Percentiles rank a stretch among this genome's conserved stretches.
Conservation (phyloP, 2,329 filamentous ascomycete genomes). For the Cryphonectria radicalis region DNA sequence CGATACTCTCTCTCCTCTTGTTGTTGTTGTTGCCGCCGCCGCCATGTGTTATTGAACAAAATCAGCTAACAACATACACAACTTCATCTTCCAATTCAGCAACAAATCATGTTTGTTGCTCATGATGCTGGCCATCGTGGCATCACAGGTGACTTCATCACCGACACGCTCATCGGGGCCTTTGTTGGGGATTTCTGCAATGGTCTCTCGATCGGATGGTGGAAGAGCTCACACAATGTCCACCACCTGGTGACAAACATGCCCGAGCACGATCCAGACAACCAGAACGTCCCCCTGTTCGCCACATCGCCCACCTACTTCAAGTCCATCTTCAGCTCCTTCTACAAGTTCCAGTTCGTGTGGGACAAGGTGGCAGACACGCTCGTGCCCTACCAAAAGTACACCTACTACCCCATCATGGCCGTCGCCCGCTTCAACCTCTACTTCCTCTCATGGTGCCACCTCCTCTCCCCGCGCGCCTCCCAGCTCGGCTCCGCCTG, state of each 20-base stretch:
- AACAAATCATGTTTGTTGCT: conserved; percentile 71
- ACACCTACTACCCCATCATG: conserved; percentile 72
- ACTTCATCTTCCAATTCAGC: conserved; percentile 42
- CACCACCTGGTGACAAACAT: conserved; percentile 70
- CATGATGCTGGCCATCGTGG: conserved; percentile 68
- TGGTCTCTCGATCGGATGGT: conserved; percentile 69
- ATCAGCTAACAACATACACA: conserved; percentile 28
- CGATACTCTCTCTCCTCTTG: not conserved
- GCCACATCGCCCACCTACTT: conserved; percentile 70
- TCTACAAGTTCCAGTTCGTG: conserved; percentile 67
- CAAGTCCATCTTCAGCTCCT: conserved; percentile 64
- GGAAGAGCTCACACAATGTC: conserved; percentile 72
- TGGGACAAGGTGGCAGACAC: conserved; percentile 66
- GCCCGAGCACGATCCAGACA: conserved; percentile 63
- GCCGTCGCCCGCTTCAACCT: conserved; percentile 73
- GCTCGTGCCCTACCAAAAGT: conserved; percentile 64
- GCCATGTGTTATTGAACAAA: not conserved
- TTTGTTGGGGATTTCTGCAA: conserved; percentile 69
- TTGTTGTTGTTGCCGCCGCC: too few relatives aligned
- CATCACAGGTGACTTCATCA: conserved; percentile 62
- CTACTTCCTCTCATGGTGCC: conserved; percentile 68
- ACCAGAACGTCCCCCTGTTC: conserved; percentile 71
- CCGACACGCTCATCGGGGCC: conserved; percentile 64
- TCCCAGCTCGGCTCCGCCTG: conserved; percentile 62
- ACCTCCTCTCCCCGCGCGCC: conserved; percentile 61